Conservation (phyloP, 306 rosid genomes). For the Luffa acutangula region DNA sequence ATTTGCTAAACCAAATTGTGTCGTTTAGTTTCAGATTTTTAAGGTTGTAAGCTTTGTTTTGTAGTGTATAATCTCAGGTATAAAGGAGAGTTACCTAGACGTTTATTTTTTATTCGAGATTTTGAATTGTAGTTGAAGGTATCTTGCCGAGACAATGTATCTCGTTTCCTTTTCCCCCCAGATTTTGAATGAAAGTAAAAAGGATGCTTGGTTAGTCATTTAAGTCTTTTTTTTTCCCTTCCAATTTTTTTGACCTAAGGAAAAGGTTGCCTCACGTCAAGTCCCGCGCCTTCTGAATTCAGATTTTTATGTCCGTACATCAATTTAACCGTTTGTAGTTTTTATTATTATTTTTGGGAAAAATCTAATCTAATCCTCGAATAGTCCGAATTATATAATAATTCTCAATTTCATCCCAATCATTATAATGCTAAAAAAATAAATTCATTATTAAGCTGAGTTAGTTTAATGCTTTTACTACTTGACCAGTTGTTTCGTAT, state of each 20-base stretch:
- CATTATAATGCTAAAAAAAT: too few relatives aligned
- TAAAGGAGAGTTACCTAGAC: background rate
- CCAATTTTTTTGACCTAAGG: background rate
- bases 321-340: background rate
- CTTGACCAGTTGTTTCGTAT: too few relatives aligned
- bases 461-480: too few relatives aligned
- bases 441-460: too few relatives aligned
- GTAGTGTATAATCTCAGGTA: background rate
- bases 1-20: background rate
- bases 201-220: background rate
- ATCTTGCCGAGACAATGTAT: background rate
- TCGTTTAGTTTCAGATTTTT: background rate
- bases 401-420: too few relatives aligned
- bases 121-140: background rate
- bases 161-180: background rate
- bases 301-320: background rate
- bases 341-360: background rate
- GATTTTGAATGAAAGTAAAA: background rate
- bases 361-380: too few relatives aligned
- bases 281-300: background rate
- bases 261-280: background rate
- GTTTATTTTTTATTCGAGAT: background rate
- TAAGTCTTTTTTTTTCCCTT: too few relatives aligned
- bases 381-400: too few relatives aligned
- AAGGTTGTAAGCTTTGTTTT: background rate